Conservation (phyloP, 1,284 basidiomycete genomes). For the Phellinidium pouzarii region DNA sequence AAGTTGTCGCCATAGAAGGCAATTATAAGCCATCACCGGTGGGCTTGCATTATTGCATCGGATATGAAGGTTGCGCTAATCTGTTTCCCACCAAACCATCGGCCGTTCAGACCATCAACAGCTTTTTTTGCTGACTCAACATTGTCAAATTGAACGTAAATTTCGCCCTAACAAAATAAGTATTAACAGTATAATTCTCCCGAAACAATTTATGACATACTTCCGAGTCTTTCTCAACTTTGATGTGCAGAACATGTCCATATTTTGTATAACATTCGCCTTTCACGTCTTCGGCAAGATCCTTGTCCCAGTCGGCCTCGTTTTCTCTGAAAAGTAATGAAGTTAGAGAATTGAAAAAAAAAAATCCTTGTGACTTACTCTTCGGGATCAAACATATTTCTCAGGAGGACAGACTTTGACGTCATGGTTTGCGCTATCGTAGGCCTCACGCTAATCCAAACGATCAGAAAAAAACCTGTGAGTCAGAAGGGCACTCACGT, state of each 20-base stretch:
- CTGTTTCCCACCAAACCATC: conserved; percentile 91
- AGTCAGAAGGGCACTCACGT: conserved; percentile 39
- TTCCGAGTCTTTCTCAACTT: conserved; percentile 90
- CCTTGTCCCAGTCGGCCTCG: conserved; percentile 92
- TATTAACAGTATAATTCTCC: not conserved
- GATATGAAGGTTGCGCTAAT: conserved; percentile 83
- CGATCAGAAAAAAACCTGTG: conserved; percentile 4
- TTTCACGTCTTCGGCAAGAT: conserved; percentile 94
- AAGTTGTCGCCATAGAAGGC: conserved; percentile 6
- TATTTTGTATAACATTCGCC: conserved; percentile 91
- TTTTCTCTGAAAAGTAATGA: conserved; percentile 62
- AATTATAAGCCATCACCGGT: conserved; percentile 44
- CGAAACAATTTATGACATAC: conserved; percentile 36
- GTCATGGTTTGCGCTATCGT: conserved; percentile 75
- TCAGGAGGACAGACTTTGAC: conserved; percentile 79
- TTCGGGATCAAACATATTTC: conserved; percentile 96
- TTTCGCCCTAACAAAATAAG: conserved; percentile 74
- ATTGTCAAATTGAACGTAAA: conserved; percentile 87
- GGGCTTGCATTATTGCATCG: conserved; percentile 89
- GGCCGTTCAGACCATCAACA: conserved; percentile 84
- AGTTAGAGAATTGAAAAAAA: conserved; percentile 2
- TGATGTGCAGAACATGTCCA: conserved; percentile 81
- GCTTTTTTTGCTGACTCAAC: conserved; percentile 79
- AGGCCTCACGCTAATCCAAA: conserved; percentile 44
- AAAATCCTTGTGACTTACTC: conserved; percentile 51